These are phyloP conservation scores for Camelina laxa DNA, from an alignment of 345 rosid species.

Conservation along the genomic window DNA sequence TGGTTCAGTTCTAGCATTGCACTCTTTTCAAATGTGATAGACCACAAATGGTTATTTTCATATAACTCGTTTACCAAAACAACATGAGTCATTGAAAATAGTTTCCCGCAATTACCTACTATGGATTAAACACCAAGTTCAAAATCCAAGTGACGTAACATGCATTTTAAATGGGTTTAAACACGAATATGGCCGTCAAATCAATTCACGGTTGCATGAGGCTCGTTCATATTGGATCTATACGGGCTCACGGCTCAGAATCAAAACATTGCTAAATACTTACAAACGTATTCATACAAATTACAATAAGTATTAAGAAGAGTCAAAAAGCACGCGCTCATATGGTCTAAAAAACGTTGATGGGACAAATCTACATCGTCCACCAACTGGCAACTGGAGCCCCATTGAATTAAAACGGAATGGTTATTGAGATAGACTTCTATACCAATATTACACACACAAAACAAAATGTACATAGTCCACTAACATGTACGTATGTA, in stretches of 20 bases:
- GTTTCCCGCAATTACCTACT: not conserved
- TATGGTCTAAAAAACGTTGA: slow-evolving; percentile 22
- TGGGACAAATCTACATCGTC: slow-evolving; percentile 33
- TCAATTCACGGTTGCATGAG: not conserved
- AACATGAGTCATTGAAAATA: not conserved
- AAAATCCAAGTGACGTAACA: too few relatives aligned
- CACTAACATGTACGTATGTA: not conserved
- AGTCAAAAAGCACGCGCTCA: not conserved
- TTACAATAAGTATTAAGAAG: slow-evolving; percentile 5
- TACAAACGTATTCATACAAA: slow-evolving; percentile 19
- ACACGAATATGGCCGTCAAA: too few relatives aligned
- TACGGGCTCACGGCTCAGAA: not conserved
- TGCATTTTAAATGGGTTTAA: not conserved
- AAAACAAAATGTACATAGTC: not conserved
- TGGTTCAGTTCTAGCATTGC: too few relatives aligned
- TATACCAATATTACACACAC: slow-evolving; percentile 13
- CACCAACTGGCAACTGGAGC: slow-evolving; percentile 19
- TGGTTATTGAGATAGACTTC: slow-evolving; percentile 20
- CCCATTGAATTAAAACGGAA: slow-evolving; percentile 23
- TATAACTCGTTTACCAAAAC: not conserved
- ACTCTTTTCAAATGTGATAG: too few relatives aligned
- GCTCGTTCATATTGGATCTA: not conserved
- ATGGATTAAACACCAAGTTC: not conserved
- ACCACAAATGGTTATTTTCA: not conserved
- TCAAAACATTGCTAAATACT: slow-evolving; percentile 13